Conservation (phyloP, 2,329 filamentous ascomycete genomes). For the Cytospora chrysosperma region DNA sequence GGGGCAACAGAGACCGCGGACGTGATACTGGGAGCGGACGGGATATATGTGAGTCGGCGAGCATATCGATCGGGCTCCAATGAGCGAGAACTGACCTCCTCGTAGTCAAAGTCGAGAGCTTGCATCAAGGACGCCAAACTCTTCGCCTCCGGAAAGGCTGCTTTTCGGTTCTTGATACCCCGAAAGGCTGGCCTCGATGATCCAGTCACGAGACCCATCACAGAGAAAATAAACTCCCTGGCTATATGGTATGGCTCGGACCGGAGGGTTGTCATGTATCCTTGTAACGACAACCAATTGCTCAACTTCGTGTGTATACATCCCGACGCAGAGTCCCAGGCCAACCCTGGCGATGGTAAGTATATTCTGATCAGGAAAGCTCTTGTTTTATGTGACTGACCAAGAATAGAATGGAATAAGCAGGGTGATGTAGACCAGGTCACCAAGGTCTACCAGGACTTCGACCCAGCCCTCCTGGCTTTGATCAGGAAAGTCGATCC, state of each 20-base stretch:
- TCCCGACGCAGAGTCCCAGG: constrained; percentile 42
- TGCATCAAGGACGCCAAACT: constrained; percentile 32
- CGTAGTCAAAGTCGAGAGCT: constrained; percentile 32
- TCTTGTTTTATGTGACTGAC: constrained; percentile 17
- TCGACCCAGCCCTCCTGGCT: constrained; percentile 40
- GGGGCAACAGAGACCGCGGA: constrained; percentile 45
- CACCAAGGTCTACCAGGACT: constrained; percentile 41
- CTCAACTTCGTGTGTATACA: constrained; percentile 55
- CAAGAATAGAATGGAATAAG: constrained; percentile 39
- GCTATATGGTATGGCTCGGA: constrained; percentile 43
- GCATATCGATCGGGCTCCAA: too few species aligned
- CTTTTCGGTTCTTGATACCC: constrained; percentile 56
- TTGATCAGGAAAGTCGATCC: constrained; percentile 45
- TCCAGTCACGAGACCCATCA: constrained; percentile 35
- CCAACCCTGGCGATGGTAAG: constrained; percentile 33
- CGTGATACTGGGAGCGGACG: constrained; percentile 54
- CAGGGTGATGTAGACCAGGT: constrained; percentile 38
- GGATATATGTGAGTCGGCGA: constrained; percentile 39
- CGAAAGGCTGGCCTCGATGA: constrained; percentile 35
- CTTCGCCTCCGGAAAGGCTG: constrained; percentile 52
- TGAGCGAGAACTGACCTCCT: neutral
- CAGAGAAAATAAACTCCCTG: constrained; percentile 32
- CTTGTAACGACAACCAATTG: constrained; percentile 42
- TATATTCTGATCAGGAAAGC: neutral
- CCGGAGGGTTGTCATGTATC: constrained; percentile 47